Evolutionary conservation across 1,139 yeast genomes (phyloP), one percentile per base, ranked within the genome.

Genomic region (Magnusiomyces tetraspermus): DNA sequence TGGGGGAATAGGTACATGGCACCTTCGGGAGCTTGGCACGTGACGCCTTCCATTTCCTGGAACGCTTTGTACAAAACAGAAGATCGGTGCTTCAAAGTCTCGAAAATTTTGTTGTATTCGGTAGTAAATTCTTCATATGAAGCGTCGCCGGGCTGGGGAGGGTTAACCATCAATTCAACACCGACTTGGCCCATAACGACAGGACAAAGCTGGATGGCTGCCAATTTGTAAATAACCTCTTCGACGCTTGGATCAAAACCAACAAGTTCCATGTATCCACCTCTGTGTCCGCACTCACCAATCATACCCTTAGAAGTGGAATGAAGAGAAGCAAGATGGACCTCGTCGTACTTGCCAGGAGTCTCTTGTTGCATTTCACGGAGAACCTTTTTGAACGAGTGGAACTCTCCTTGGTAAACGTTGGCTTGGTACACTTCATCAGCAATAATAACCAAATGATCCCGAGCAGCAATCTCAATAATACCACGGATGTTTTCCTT

Each of bases 271-370:
- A 92, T 86, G 74, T 90, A 94, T 3, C 99, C 98, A 63, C 97
- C 98, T 71, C 98, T 83, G 73, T 92, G 98, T 55, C 98, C 98
- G 76, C 98, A 92, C 72, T 92, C 98, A 55, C 98, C 99, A 61
- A 89, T 79, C 63, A 89, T 87, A 67, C 98, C 98, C 72, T 92
- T 92, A 21, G 97, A 90, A 41, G 95, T 89, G 17, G 97, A 89
- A 68, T 92, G 97, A 60, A 92, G 74, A 1, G 97, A 90, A 1
- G 95, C 97, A 57, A 94, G 76, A 65, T 89, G 96, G 46, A 92
- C 94, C 56, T 80, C 75, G 54, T 77, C 76, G 67, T 81, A 90
- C 52, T 70, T 65, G 22, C 78, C 76, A 15, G 80, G 79, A 57
- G 77, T 68, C 40, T 75, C 67, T 51, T 71, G 70, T 57, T 82